Evolutionary conservation across 257 asterid genomes (phyloP).

Genomic region (Galeopsis tetrahit): DNA sequence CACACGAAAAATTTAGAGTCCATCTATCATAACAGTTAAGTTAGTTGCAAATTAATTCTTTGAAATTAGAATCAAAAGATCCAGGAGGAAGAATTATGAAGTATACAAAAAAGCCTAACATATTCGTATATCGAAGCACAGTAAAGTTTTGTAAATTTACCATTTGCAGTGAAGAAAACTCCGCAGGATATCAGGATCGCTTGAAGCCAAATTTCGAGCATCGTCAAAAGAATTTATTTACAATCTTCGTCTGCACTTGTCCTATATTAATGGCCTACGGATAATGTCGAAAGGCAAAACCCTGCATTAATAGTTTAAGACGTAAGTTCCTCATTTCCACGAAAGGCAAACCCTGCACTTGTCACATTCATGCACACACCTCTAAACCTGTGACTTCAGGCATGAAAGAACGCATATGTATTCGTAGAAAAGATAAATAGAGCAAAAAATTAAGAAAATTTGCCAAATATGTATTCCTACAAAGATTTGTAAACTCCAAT

Average conservation of each 20-base stretch:
- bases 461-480: background rate
- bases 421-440: no score
- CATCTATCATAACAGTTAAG: conserved; percentile 1
- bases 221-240: conserved; percentile 40
- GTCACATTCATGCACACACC: background rate
- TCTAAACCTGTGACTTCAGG: no score
- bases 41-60: background rate
- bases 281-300: conserved; percentile 17
- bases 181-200: conserved; percentile 46
- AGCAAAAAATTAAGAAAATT: background rate
- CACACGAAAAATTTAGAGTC: background rate
- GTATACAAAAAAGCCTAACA: background rate
- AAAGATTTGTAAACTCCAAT: background rate
- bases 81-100: background rate
- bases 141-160: conserved; percentile 35
- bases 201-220: conserved; percentile 49
- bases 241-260: conserved; percentile 30
- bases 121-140: conserved; percentile 24
- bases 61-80: background rate
- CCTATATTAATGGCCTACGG: conserved; percentile 6
- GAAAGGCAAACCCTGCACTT: no score
- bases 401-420: no score
- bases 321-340: background rate
- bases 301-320: conserved; percentile 27
- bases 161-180: conserved; percentile 45